phyloP scores from a whole-genome alignment of 2,329 filamentous ascomycete genomes.

The Fusarium sp. region DNA sequence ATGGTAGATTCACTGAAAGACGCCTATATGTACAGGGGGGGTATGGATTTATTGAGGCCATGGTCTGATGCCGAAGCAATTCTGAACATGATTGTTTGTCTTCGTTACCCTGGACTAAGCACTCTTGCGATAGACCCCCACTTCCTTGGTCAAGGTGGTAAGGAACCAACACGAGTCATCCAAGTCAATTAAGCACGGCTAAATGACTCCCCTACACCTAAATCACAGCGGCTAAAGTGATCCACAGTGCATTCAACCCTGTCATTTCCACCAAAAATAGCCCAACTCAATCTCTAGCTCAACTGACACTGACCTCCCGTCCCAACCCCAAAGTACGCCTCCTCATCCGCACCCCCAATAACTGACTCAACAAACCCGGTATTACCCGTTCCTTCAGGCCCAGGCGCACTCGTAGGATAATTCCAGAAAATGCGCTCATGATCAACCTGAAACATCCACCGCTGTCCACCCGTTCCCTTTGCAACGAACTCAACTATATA shows the following conservation, averaged over 20 bases:
- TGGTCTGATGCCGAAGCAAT: neutral
- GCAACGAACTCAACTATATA: neutral
- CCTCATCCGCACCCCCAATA: neutral
- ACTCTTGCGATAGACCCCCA: neutral
- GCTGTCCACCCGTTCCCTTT: neutral
- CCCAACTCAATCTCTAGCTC: neutral
- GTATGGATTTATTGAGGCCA: too few relatives aligned
- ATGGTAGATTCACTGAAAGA: too few relatives aligned
- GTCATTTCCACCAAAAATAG: neutral
- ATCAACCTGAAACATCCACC: neutral
- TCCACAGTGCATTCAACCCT: neutral
- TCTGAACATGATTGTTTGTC: neutral
- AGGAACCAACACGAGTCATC: neutral
- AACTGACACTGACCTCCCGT: neutral
- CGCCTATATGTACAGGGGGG: too few relatives aligned
- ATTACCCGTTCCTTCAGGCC: neutral
- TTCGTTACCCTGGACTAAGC: neutral
- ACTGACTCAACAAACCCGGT: neutral
- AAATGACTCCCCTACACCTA: neutral
- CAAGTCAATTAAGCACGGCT: neutral
- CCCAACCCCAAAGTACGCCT: neutral
- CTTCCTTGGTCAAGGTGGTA: too few relatives aligned
- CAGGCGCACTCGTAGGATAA: neutral
- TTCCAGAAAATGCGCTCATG: neutral
- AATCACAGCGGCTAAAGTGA: neutral